A percentile compares a stretch with the other conserved stretches of the same genome.
Conservation (phyloP, 495 filamentous ascomycete genomes). For the Podospora fimiseda region DNA sequence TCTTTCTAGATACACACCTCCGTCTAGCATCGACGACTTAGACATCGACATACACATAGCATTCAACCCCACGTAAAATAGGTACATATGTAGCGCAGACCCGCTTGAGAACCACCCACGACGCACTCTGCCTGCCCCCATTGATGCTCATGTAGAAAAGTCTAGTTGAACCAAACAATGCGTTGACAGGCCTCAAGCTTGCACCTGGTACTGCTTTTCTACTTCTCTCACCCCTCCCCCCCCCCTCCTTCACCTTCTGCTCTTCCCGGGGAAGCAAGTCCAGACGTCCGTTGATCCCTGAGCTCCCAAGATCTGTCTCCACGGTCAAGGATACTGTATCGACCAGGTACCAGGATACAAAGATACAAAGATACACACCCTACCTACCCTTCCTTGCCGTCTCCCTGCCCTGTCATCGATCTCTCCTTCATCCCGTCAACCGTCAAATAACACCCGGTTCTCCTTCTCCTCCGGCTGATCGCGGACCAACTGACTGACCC, state of each 20-base stretch:
- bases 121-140: constrained; percentile 8
- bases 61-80: constrained; percentile 8
- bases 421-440: constrained; percentile 7
- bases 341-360: constrained; percentile 2
- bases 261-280: neutral
- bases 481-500: constrained; percentile 4
- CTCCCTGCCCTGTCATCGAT: constrained; percentile 5
- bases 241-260: neutral
- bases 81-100: constrained; percentile 11
- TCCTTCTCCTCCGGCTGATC: constrained; percentile 6
- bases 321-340: constrained; percentile 6
- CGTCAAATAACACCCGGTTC: constrained; percentile 8
- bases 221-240: constrained; percentile 3
- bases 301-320: constrained; percentile 3
- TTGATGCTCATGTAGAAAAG: constrained; percentile 9
- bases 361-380: constrained; percentile 5
- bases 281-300: constrained; percentile 4
- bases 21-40: no score
- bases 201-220: constrained; percentile 8
- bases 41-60: no score
- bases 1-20: constrained; percentile 7
- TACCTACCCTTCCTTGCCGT: neutral
- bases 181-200: constrained; percentile 20
- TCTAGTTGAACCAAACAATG: constrained; percentile 20
- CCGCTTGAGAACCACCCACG: constrained; percentile 4